Evolutionary conservation across 257 asterid species (phyloP).

Genomic region (Nicotiana benthamiana): DNA sequence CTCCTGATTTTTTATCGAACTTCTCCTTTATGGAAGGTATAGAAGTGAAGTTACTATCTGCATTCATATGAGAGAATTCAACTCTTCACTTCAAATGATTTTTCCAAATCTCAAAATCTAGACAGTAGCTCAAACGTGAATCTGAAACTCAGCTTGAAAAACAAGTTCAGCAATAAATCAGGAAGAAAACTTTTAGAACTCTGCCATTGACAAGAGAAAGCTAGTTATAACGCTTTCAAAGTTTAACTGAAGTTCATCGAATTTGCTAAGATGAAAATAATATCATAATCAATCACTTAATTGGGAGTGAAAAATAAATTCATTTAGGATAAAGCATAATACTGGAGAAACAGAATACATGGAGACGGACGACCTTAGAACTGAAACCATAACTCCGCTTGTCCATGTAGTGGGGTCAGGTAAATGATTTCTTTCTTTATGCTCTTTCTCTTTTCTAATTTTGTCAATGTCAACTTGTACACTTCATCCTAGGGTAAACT

Average conservation of each 20-base stretch:
- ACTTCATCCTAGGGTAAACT: not conserved
- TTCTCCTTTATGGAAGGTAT: conserved; percentile 21
- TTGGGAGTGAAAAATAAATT: not conserved
- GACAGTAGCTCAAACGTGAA: not conserved
- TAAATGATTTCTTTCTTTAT: not conserved
- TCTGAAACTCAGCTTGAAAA: not conserved
- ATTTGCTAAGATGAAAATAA: not conserved
- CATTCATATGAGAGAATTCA: conserved; percentile 5
- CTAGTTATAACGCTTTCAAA: not conserved
- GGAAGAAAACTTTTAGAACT: not conserved
- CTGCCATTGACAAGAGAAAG: not conserved
- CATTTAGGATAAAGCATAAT: not conserved
- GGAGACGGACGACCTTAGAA: not conserved
- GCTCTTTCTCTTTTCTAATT: not conserved
- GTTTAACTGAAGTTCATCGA: not conserved
- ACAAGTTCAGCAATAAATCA: not conserved
- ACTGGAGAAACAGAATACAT: not conserved
- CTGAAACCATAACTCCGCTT: not conserved
- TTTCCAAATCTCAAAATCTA: not conserved
- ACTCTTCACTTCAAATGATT: not conserved
- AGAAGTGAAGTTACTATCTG: conserved; percentile 31
- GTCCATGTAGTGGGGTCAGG: not conserved
- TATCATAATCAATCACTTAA: not conserved
- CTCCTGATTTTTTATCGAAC: conserved; percentile 13
- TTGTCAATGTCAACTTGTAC: not conserved